Evolutionary conservation across 192 early-diverging fungal species (phyloP), one percentile per base, ranked within the genome.

Genomic region (Gaertneriomyces semiglobifer): DNA sequence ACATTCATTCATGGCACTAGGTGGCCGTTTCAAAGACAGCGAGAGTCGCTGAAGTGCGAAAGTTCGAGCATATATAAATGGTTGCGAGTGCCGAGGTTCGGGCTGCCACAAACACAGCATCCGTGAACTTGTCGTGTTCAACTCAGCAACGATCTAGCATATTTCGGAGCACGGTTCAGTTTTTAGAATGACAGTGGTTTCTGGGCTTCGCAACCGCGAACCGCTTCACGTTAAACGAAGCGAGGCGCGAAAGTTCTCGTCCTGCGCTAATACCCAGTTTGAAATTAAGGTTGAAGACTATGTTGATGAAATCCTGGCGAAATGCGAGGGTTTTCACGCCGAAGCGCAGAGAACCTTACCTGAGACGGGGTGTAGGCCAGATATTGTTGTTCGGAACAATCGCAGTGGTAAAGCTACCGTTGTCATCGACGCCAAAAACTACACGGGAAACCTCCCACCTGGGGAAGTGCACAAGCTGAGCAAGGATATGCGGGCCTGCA

Each of bases 361-460:
- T 7, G 19, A 7, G 10, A 7, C n/a, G 9, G 14, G 48, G 14
- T 46, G 10, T 10, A 33, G 60, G 43, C 60, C 60, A 3, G 60
- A 61, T 18, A 46, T 61, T 7, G 60, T 61, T 18, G 42, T 61
- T 33, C 60, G 60, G 5, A 46, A 61, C 42, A 38, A 11, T 46
- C 60, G 60, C 60, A 61, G 16, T n/a, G 60, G 60, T 46, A 14
- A 38, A 44, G 60, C 60, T 16, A 38, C 20, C 11, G 11, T n/a
- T 14, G 60, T 61, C 14, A 18, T 61, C 48, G 60, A 61, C 48
- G 60, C 60, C 42, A 61, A 61, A 18, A 61, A 61, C 44, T 61
- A 61, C 38, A 46, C 5, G 4, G 60, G 12, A 12, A 38, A 42
- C 39, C 39, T 61, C 12, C 60, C 60, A 19, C 4, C 25, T 4